Base-by-base conservation (phyloP, 2,329 filamentous ascomycete genomes). In the Nemania sp. region DNA sequence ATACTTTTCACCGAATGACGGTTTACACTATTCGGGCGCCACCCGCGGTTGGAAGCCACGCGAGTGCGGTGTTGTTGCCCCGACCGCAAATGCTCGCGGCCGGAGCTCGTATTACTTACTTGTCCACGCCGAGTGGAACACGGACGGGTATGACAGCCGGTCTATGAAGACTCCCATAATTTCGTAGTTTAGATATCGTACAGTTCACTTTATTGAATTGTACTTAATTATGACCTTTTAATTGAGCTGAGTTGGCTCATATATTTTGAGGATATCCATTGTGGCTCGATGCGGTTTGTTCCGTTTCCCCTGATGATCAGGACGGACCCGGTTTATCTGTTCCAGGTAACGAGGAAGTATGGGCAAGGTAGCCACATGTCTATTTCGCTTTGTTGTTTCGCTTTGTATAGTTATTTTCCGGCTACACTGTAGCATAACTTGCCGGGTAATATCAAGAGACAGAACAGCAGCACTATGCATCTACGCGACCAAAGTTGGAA, bases 81-180 rank as follows among this genome's bases (percentile, higher is more conserved):
- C 18, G 29, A 41, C 18, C 15, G 38, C 7, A 6, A 35, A 35
- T 52, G 51, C 27, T 18, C 26, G 5, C 41, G 43, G 7, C 11
- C 29, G n/a, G 5, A 61, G 18, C 29, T 41, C 38, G 27, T 55
- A 20, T 54, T 61, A 52, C 24, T 55, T 32, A 29, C 43, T 35
- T 57, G 24, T 38, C 18, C 8, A n/a, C 38, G 6, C 57, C 22
- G 20, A 55, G 5, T 53, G 35, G 26, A 47, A 38, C 53, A n/a
- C 11, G 4, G 22, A 22, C 20, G 29, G 13, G 22, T n/a, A 38
- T 49, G 11, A 15, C 35, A 5, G 15, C 56, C 22, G 38, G 27
- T 7, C 41, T 49, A 20, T 18, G 6, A 5, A 13, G 2, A 55
- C 22, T 38, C 8, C 15, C 5, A 5, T 2, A 1, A 20, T 43